Evolutionary conservation across 345 rosid species (phyloP).

Genomic region (Fremontodendron californicum): DNA sequence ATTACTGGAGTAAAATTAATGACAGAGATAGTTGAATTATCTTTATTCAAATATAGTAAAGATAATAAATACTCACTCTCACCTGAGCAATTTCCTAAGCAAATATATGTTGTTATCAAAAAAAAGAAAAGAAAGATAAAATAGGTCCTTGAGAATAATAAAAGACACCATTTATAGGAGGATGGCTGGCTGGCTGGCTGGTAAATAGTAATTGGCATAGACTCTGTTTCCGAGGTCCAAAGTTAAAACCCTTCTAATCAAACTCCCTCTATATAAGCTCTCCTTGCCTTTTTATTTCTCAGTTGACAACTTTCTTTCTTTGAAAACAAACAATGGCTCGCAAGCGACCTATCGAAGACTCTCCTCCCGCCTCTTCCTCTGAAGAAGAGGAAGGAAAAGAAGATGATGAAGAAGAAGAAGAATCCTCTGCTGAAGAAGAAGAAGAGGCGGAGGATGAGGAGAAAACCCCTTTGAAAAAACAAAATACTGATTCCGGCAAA

Average conservation of each 20-base stretch:
- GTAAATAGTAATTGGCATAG: no score
- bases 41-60: no score
- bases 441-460: background rate
- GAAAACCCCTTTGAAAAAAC: slow-evolving; percentile 1
- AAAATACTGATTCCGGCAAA: background rate
- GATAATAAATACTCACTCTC: no score
- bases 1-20: no score
- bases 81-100: no score
- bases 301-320: background rate
- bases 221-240: background rate
- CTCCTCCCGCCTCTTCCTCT: slow-evolving; percentile 33
- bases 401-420: background rate
- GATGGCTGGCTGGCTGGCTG: no score
- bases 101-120: no score
- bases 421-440: background rate
- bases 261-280: background rate
- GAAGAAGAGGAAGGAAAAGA: slow-evolving; percentile 31
- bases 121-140: no score
- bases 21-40: no score
- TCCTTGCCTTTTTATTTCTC: background rate
- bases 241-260: background rate
- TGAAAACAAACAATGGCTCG: slow-evolving; percentile 22
- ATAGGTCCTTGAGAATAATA: no score
- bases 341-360: slow-evolving; percentile 23
- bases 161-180: no score